Conservation (phyloP, 768 basidiomycete species). For the Lactifluus rugatus region DNA sequence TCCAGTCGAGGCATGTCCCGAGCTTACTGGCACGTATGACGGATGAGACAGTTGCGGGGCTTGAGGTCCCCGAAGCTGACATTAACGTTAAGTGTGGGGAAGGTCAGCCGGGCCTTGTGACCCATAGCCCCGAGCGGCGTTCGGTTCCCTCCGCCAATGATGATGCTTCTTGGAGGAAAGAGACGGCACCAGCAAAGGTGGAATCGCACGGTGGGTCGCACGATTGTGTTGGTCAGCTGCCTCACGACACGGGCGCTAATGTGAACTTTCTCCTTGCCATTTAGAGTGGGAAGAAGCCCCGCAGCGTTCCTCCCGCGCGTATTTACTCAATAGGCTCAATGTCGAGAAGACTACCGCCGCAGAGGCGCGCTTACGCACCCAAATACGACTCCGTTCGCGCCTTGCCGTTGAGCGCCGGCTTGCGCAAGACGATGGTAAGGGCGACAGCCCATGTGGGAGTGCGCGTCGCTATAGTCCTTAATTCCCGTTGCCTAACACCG, state of each 20-base stretch:
- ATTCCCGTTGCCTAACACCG: not conserved
- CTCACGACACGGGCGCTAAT: constrained; percentile 6
- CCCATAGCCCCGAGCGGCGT: not conserved
- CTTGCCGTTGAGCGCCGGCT: constrained; percentile 7
- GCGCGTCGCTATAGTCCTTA: not conserved
- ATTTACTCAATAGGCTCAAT: constrained; percentile 35
- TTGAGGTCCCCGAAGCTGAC: not conserved
- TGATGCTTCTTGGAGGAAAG: constrained; percentile 1
- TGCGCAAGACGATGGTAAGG: not conserved
- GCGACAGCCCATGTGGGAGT: not conserved
- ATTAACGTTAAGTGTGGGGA: not conserved
- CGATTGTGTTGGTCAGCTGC: constrained; percentile 16
- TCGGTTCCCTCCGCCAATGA: constrained; percentile 1
- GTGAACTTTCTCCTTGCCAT: not conserved
- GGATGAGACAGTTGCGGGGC: not conserved
- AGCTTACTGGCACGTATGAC: not conserved
- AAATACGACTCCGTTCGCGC: constrained; percentile 16
- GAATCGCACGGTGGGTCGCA: not conserved
- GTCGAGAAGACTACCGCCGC: constrained; percentile 32
- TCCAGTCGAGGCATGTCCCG: not conserved
- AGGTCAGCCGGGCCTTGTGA: not conserved
- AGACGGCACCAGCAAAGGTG: not conserved
- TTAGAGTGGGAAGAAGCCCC: not conserved
- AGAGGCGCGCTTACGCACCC: constrained; percentile 14
- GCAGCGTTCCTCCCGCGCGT: constrained; percentile 26